Base-by-base conservation (phyloP, 257 asterid species). In the Nicotiana obtusifolia region DNA sequence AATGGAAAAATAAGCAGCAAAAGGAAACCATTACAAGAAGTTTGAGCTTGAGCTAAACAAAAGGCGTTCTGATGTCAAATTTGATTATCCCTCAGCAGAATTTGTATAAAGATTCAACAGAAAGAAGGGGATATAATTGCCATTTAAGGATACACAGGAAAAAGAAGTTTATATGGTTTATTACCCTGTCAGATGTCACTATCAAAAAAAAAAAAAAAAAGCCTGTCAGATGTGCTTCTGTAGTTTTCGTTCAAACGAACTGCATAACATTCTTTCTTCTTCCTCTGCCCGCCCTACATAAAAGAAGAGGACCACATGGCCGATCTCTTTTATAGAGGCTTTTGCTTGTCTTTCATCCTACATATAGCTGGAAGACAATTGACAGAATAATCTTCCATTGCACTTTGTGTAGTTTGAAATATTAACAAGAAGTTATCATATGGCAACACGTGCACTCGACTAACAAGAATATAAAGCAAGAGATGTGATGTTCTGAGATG, bases 21-120 rank as follows among this genome's bases (percentile, higher is more conserved):
- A 65, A 66, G 35, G 28, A 66, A 66, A 8, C 77, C 7, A 69
- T 53, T 69, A 20, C 5, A 30, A 69, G 57, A 69, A 69, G n/a
- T 69, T 69, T 68, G 56, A 24, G n/a, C 62, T 33, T 78, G 44
- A 56, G 10, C 53, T 26, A 33, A 56, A 56, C 7, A 52, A 68
- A 68, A 10, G 77, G 57, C 44, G n/a, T 41, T 69, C 77, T 77
- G 67, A 59, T 62, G 24, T 80, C 26, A 28, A 41, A 79, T 71
- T 19, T 71, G 47, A 71, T 71, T 41, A 31, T 71, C 37, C 53
- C 54, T 71, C 20, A 10, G 59, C 78, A 20, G 60, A 71, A 20
- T 33, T 44, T 71, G 33, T 69, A n/a, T 68, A 10, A 16, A 68
- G 30, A 68, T 71, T 44, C 59, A 41, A 13, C 59, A 71, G 47